Percentiles rank a stretch among this genome's conserved stretches.
phyloP scores from a whole-genome alignment of 148 eudicot species.

The Arctostaphylos glauca region DNA sequence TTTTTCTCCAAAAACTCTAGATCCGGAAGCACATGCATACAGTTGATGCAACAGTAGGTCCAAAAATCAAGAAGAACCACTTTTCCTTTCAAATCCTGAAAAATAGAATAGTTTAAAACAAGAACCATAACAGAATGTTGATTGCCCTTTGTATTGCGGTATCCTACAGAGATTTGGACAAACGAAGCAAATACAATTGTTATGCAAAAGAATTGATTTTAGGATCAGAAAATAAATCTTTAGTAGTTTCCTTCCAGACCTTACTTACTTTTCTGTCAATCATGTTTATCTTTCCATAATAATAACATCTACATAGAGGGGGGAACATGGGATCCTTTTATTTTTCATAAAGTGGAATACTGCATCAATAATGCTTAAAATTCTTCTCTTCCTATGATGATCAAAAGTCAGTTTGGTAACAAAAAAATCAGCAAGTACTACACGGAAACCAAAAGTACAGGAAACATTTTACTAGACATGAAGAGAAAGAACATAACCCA shows the following conservation, averaged over 20 bases:
- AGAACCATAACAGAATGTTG: background rate
- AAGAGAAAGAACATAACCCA: background rate
- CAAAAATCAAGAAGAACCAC: conserved; percentile 94
- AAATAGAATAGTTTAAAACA: conserved; percentile 12
- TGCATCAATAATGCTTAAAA: background rate
- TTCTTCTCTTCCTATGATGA: background rate
- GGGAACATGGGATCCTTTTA: background rate
- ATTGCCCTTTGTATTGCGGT: background rate
- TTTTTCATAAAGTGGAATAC: background rate
- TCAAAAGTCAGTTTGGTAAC: background rate
- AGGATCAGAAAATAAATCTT: conserved; percentile 1
- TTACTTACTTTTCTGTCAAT: background rate
- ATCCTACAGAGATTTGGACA: background rate
- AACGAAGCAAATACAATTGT: background rate
- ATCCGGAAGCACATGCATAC: conserved; percentile 98
- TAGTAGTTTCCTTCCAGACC: background rate
- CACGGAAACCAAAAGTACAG: background rate
- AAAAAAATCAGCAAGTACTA: background rate
- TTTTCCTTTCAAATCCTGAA: conserved; percentile 93
- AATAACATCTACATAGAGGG: background rate
- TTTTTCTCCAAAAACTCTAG: conserved; percentile 89
- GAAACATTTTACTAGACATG: background rate
- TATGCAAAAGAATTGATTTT: background rate
- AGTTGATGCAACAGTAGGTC: conserved; percentile 98
- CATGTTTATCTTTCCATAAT: background rate